Conservation (phyloP, 2,329 filamentous ascomycete species). For the Diplodia sapinea region DNA sequence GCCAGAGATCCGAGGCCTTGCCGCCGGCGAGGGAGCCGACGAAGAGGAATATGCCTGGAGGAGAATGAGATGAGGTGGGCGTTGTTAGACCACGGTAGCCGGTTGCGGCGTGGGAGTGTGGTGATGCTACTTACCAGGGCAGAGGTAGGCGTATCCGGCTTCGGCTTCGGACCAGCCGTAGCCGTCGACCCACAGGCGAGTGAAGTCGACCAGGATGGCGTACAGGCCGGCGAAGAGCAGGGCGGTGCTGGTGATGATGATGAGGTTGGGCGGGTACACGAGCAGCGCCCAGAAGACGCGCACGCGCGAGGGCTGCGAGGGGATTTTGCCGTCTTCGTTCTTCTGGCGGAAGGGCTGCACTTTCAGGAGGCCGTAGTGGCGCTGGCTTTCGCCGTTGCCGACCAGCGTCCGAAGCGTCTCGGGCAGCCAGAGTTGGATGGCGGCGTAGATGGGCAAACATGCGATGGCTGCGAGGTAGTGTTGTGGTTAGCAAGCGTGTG, state of each 20-base stretch:
- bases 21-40: slow-evolving; percentile 48
- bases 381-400: slow-evolving; percentile 48
- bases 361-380: slow-evolving; percentile 1
- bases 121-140: slow-evolving; percentile 33
- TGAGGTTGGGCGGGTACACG: slow-evolving; percentile 40
- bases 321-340: slow-evolving; percentile 1
- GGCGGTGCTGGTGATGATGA: slow-evolving; percentile 41
- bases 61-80: neutral
- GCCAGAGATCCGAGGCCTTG: slow-evolving; percentile 48
- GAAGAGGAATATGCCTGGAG: slow-evolving; percentile 40
- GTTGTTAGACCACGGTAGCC: too few relatives aligned
- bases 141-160: slow-evolving; percentile 48
- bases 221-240: slow-evolving; percentile 41
- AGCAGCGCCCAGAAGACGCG: slow-evolving; percentile 34
- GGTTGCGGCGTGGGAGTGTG: too few relatives aligned
- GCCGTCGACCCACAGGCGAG: slow-evolving; percentile 35
- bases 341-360: slow-evolving; percentile 17
- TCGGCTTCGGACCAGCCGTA: slow-evolving; percentile 47
- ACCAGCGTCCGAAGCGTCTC: slow-evolving; percentile 55
- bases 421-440: slow-evolving; percentile 51
- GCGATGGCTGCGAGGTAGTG: slow-evolving; percentile 32
- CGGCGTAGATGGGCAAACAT: slow-evolving; percentile 39
- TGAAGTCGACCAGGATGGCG: slow-evolving; percentile 39
- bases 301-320: slow-evolving; percentile 1
- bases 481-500: neutral